Evolutionary conservation across 441 rosid species (phyloP), one percentile per base, ranked within the genome.

Genomic region (Populus hybrid): DNA sequence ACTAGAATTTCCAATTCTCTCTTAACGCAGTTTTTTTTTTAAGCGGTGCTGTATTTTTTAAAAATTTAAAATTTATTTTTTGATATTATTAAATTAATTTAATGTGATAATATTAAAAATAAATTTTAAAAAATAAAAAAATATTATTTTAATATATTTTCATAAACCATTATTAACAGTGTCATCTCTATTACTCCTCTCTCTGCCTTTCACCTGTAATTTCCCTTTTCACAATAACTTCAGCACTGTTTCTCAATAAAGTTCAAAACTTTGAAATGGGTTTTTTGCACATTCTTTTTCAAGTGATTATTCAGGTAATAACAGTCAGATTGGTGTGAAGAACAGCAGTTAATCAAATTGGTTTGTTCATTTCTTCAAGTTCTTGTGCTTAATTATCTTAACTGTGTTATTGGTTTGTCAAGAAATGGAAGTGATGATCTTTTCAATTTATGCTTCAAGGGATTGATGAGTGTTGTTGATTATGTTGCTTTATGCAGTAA

Each of bases 191-290:
- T 7, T 73, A 69, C 72, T 28, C 76, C 72, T 67, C 18, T 23
- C 40, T 3, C 36, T 18, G 23, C 26, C 71, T 14, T 8, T 10
- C 10, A 40, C 73, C 67, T 72, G 30, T 38, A 57, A 73, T 32
- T 36, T 78, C 75, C 78, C 35, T 61, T 68, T 86, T 70, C 83
- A 73, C 70, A 71, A 14, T 26, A 4, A 76, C 30, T 76, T 61
- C 9, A 42, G 75, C 9, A 36, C 73, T 10, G 34, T 61, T 78
- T 75, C 83, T 42, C 77, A 57, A 21, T 0, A 72, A 34, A 70
- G 36, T 77, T 69, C 67, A 10, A 79, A 77, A 18, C 74, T 79
- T 80, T 65, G 84, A 50, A 76, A 30, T 76, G 84, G 81, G 71
- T 77, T 67, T 59, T 72, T 65, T 64, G 70, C 73, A 9, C 69